Conservation (phyloP, 2,329 filamentous ascomycete species). For the Penicillium digitatum region DNA sequence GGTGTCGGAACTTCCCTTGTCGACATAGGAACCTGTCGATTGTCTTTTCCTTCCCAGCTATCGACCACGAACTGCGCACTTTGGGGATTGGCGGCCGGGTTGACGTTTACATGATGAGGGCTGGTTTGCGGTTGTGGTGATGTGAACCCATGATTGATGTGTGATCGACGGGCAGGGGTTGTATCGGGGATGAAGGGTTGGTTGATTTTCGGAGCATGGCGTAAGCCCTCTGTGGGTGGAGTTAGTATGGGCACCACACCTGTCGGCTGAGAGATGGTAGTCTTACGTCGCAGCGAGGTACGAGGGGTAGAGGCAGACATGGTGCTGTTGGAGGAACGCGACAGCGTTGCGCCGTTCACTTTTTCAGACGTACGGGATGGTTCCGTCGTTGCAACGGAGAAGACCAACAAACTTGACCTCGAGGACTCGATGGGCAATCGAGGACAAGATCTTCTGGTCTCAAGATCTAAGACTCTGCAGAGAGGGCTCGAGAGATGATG, state of each 20-base stretch:
- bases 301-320: constrained; percentile 26
- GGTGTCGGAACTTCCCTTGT: constrained; percentile 43
- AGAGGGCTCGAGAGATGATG: background rate
- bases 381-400: background rate
- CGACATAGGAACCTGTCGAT: constrained; percentile 37
- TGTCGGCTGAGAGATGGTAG: background rate
- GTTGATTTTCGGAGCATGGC: constrained; percentile 39
- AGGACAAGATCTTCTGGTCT: background rate
- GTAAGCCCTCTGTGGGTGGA: constrained; percentile 34
- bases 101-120: constrained; percentile 24
- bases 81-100: constrained; percentile 30
- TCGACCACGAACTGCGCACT: constrained; percentile 32
- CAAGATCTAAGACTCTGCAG: background rate
- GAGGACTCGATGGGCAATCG: background rate
- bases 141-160: constrained; percentile 23
- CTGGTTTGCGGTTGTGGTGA: constrained; percentile 35
- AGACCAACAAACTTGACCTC: background rate
- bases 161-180: constrained; percentile 35
- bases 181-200: constrained; percentile 42
- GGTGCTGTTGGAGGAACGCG: constrained; percentile 2
- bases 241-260: constrained; percentile 12
- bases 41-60: constrained; percentile 39
- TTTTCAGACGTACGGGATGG: background rate
- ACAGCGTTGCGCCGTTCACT: constrained; percentile 1
- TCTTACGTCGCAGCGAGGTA: constrained; percentile 25